Evolutionary conservation across 148 eudicot species (phyloP).

Genomic region (Pouteria glomerata): DNA sequence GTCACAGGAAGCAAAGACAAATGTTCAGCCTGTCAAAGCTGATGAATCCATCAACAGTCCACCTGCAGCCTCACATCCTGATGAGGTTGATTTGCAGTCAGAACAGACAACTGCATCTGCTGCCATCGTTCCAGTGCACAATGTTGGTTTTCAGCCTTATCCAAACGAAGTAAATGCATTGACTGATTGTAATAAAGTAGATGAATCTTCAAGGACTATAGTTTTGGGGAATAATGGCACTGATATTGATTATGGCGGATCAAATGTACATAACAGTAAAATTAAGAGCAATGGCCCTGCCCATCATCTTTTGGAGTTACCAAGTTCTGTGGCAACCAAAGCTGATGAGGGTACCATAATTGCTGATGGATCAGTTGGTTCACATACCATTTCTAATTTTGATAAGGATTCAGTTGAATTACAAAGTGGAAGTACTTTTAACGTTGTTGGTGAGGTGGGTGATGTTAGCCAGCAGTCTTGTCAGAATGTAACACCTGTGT

Average conservation of each 20-base stretch:
- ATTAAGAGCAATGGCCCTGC: conserved; percentile 18
- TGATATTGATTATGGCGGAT: conserved; percentile 21
- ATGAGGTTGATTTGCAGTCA: conserved; percentile 14
- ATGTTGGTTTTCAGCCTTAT: conserved; percentile 11
- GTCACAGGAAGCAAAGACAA: conserved; percentile 24
- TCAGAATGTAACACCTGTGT: conserved; percentile 15
- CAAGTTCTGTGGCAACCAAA: conserved; percentile 12
- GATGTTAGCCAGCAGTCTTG: conserved; percentile 17
- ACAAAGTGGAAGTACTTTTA: conserved; percentile 13
- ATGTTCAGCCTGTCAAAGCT: conserved; percentile 16
- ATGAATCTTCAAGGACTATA: conserved; percentile 18
- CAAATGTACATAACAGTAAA: conserved; percentile 14
- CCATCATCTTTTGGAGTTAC: conserved; percentile 14
- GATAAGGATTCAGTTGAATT: conserved; percentile 15
- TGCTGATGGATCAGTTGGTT: conserved; percentile 17
- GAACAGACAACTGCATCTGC: conserved; percentile 14
- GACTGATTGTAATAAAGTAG: not conserved
- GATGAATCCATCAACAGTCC: conserved; percentile 15
- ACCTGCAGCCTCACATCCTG: conserved; percentile 20
- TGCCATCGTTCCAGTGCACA: conserved; percentile 11
- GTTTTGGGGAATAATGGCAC: conserved; percentile 13
- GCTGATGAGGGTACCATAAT: conserved; percentile 18
- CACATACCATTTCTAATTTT: conserved; percentile 17
- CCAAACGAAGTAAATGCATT: conserved; percentile 12
- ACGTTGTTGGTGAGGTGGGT: conserved; percentile 13